Percentiles rank a stretch among this genome's conserved stretches.
phyloP scores from a whole-genome alignment of 163 green algal genomes.

The Chloromonas sp. region DNA sequence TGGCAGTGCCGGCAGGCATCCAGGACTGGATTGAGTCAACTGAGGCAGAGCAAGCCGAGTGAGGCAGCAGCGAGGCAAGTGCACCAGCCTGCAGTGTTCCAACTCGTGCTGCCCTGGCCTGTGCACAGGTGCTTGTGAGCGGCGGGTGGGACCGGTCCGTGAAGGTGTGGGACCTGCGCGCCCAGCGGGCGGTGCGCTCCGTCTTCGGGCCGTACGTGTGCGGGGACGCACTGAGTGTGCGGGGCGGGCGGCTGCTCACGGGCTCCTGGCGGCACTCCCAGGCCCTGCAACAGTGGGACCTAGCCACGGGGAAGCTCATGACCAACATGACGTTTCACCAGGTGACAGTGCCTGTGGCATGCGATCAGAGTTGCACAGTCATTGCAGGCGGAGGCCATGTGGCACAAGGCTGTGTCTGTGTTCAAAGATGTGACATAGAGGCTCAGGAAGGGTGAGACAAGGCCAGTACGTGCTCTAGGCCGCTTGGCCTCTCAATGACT shows the following conservation, averaged over 20 bases:
- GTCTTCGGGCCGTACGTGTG: constrained; percentile 53
- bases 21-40: no score
- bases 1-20: neutral
- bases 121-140: constrained; percentile 39
- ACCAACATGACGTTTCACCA: constrained; percentile 44
- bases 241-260: constrained; percentile 24
- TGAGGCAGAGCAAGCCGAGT: no score
- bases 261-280: constrained; percentile 30
- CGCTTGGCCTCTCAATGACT: neutral
- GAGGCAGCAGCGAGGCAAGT: no score
- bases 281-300: constrained; percentile 53
- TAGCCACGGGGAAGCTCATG: constrained; percentile 33
- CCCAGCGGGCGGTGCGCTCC: constrained; percentile 28
- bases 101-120: neutral
- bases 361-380: no score
- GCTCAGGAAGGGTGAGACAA: no score
- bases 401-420: neutral
- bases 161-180: constrained; percentile 55
- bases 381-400: no score
- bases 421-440: no score
- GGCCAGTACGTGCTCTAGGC: neutral
- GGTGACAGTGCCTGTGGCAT: neutral
- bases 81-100: neutral
- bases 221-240: constrained; percentile 46
- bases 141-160: constrained; percentile 57